These are phyloP conservation scores for Acacia pycnantha DNA, from an alignment of 331 rosid genomes.

Conservation along the genomic window DNA sequence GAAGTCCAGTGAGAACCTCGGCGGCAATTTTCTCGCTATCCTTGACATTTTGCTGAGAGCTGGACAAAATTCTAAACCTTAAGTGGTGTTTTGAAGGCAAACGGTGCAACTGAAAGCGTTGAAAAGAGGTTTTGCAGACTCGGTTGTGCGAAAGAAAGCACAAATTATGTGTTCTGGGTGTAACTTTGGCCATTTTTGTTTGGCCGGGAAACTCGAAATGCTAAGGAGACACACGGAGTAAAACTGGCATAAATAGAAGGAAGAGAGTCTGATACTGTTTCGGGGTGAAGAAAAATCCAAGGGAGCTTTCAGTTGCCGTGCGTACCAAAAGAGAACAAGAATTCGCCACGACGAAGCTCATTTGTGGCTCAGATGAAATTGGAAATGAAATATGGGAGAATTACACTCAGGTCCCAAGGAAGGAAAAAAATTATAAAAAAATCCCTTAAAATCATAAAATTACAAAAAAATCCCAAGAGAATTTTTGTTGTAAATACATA, in stretches of 20 bases:
- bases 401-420: no score
- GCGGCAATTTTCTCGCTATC: slow-evolving; percentile 32
- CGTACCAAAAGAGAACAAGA: neutral
- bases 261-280: neutral
- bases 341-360: neutral
- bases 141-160: slow-evolving; percentile 23
- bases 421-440: no score
- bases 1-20: slow-evolving; percentile 40
- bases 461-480: no score
- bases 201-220: neutral
- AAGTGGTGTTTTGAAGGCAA: slow-evolving; percentile 34
- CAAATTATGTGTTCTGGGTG: slow-evolving; percentile 34
- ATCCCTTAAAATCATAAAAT: no score
- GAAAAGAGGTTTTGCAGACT: slow-evolving; percentile 29
- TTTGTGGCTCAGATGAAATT: slow-evolving; percentile 8
- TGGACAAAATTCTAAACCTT: slow-evolving; percentile 37
- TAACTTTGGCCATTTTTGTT: slow-evolving; percentile 25
- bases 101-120: slow-evolving; percentile 38
- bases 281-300: neutral
- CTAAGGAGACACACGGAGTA: neutral
- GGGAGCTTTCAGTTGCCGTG: neutral
- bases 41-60: slow-evolving; percentile 43
- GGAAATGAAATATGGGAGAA: neutral
- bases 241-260: neutral
- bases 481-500: no score